Percentiles rank a stretch among this genome's conserved stretches.
Conservation (phyloP, 441 rosid genomes). For the Pelargonium fulgidum region DNA sequence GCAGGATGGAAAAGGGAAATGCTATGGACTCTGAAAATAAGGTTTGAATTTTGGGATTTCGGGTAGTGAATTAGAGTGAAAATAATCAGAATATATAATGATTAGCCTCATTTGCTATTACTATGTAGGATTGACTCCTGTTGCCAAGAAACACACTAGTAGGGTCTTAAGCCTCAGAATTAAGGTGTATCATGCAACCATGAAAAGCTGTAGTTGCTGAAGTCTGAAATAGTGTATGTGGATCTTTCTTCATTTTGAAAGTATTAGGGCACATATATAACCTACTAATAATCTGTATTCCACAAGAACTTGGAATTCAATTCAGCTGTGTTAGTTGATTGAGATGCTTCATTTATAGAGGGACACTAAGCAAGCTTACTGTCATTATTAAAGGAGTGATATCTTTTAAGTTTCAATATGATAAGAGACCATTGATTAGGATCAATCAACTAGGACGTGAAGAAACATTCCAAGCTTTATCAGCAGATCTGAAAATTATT, state of each 20-base stretch:
- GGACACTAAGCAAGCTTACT: too few species aligned
- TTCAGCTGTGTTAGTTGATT: too few species aligned
- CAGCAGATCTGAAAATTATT: too few species aligned
- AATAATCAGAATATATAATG: neutral
- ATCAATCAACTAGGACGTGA: too few species aligned
- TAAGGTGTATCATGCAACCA: neutral
- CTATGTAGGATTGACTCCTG: neutral
- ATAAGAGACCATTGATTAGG: too few species aligned
- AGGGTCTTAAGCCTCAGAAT: neutral
- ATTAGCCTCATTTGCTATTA: neutral
- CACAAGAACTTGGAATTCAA: too few species aligned
- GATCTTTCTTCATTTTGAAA: neutral
- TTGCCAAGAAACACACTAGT: neutral
- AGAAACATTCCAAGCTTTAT: too few species aligned
- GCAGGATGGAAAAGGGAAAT: neutral
- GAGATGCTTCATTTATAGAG: too few species aligned
- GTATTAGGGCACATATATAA: neutral
- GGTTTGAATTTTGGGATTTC: neutral
- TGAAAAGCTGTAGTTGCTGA: neutral
- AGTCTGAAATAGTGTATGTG: neutral
- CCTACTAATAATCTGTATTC: neutral
- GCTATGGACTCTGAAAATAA: neutral
- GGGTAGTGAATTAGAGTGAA: neutral
- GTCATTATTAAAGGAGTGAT: too few species aligned
- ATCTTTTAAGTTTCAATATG: too few species aligned